Evolutionary conservation across 495 filamentous ascomycete species (phyloP).

Genomic region (Platismatia glauca): DNA sequence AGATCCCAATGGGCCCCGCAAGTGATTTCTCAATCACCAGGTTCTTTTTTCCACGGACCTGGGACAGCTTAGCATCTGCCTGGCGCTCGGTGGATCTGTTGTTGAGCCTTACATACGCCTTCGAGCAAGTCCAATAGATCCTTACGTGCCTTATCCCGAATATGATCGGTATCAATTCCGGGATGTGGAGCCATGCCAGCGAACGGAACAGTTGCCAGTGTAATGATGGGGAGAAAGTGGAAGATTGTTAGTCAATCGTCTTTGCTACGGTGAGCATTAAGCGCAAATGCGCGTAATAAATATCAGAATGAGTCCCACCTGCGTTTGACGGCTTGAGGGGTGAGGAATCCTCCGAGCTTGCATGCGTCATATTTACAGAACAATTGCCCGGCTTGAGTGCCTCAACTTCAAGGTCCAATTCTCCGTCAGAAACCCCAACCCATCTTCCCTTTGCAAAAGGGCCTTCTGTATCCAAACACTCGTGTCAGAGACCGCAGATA

Average conservation of each 20-base stretch:
- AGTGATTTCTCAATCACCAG: slow-evolving; percentile 85
- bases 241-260: not conserved
- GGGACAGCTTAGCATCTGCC: slow-evolving; percentile 27
- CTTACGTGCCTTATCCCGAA: slow-evolving; percentile 73
- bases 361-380: slow-evolving; percentile 14
- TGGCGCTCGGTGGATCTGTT: slow-evolving; percentile 15
- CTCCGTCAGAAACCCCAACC: not conserved
- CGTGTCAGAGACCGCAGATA: slow-evolving; percentile 16
- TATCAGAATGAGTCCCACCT: slow-evolving; percentile 12
- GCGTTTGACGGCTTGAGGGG: not conserved
- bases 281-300: slow-evolving; percentile 3
- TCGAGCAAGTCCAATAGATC: slow-evolving; percentile 81
- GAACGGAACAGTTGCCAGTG: not conserved
- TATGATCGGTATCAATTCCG: slow-evolving; percentile 69
- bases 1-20: slow-evolving; percentile 78
- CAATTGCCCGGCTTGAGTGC: slow-evolving; percentile 13
- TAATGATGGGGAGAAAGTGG: not conserved
- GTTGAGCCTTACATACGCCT: slow-evolving; percentile 64
- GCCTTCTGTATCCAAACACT: not conserved
- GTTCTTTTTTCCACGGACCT: slow-evolving; percentile 98
- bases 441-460: not conserved
- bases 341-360: slow-evolving; percentile 11
- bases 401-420: not conserved
- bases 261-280: not conserved
- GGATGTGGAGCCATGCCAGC: slow-evolving; percentile 53